These are phyloP conservation scores for Gonapodya sp. DNA, from an alignment of 192 early-diverging fungal species.

Conservation along the genomic window DNA sequence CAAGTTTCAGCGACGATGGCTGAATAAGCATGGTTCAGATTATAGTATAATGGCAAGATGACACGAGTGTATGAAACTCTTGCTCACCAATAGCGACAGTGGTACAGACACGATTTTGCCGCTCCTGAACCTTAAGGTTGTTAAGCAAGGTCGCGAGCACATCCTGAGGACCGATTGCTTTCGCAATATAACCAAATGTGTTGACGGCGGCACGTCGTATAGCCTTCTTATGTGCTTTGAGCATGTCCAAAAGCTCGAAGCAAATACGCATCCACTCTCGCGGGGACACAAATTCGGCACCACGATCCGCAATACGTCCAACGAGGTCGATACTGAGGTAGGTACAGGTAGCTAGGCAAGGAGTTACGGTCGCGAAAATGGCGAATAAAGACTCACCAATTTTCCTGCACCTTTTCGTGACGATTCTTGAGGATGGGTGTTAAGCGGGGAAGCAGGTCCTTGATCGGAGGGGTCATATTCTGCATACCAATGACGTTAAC, in stretches of 20 bases:
- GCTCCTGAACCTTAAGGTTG: conserved; percentile 97
- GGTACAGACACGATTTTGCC: conserved; percentile 98
- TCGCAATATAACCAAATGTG: conserved; percentile 98
- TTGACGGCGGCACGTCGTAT: conserved; percentile 94
- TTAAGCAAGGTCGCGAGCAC: conserved; percentile 94
- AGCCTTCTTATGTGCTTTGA: conserved; percentile 91
- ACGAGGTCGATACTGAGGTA: conserved; percentile 71
- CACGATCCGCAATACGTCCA: conserved; percentile 96
- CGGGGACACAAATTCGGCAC: conserved; percentile 88
- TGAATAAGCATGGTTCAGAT: background rate
- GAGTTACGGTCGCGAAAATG: too few species aligned
- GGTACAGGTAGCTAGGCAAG: too few species aligned
- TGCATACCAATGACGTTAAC: conserved; percentile 97
- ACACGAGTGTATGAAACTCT: too few species aligned
- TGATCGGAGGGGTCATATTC: conserved; percentile 97
- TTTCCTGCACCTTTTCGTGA: conserved; percentile 92
- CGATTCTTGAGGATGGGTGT: conserved; percentile 98
- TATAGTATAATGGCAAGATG: background rate
- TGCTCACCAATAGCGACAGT: conserved; percentile 82
- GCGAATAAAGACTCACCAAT: conserved; percentile 57
- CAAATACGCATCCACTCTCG: conserved; percentile 99
- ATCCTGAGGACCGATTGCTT: conserved; percentile 98
- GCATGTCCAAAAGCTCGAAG: conserved; percentile 92
- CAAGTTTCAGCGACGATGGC: conserved; percentile 94
- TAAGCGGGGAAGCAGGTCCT: conserved; percentile 86